Base-by-base conservation (phyloP, 495 filamentous ascomycete genomes). In the Aspergillus funiculosus region DNA sequence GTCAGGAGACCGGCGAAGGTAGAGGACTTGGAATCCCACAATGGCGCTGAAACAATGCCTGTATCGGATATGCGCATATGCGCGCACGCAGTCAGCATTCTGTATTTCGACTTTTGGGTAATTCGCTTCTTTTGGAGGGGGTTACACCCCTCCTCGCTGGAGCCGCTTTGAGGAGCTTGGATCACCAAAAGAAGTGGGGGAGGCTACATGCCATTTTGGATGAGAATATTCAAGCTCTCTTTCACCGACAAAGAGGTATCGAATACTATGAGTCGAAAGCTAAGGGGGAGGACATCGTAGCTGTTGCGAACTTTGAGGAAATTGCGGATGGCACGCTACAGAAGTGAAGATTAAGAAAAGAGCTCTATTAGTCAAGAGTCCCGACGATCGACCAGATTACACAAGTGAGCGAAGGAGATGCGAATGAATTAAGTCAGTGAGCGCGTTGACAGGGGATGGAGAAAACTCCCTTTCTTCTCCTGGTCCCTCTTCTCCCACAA, bases 261-360 rank as follows among this genome's bases (percentile, higher is more conserved):
- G 63, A 99, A 86, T 41, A 97, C 80, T 59, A 99, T 90, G 40
- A 99, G 81, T 44, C 92, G 84, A 68, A 92, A 99, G 48, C 89
- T 95, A 37, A 99, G 80, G n/a, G 92, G 92, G 17, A 99, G 79
- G 51, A 99, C 94, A 69, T 99, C 92, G 75, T 99, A 97, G 60
- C 89, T 95, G 26, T 85, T 96, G 52, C 92, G 84, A 50, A 94
- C 86, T 66, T 91, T 95, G 56, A 99, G 79, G 72, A 99, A 99
- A 55, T 95, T 87, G 64, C 92, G 85, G 60, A 99, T 87, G 45
- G 85, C 82, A 71, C 80, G 79, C 89, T 96, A 66, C 39, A 46
- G 36, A 14, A 35, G 39, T 45, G 32, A 45, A n/a, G 24, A 37
- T 46, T 9, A 28, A 18, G 47, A 48, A 52, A 49, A 48, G 51